Percentiles rank a stretch among this genome's conserved stretches.
Evolutionary conservation across 2,329 filamentous ascomycete genomes (phyloP).

Genomic region (Phialophora chinensis): DNA sequence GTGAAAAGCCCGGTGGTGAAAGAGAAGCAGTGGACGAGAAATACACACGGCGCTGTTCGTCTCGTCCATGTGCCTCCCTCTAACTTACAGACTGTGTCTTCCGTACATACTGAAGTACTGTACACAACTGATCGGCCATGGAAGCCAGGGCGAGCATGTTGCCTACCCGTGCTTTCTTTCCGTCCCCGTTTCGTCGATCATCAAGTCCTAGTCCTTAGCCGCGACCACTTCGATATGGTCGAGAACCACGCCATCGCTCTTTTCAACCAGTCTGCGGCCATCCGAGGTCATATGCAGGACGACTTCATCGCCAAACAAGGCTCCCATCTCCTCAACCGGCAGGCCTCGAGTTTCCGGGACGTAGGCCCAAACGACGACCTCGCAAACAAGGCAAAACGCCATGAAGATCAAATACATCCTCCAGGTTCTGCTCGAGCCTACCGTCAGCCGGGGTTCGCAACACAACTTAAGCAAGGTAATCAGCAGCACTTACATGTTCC

Average conservation of each 20-base stretch:
- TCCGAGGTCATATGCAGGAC: slow-evolving; percentile 26
- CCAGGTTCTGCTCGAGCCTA: slow-evolving; percentile 19
- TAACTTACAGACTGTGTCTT: not conserved
- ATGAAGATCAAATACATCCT: slow-evolving; percentile 41
- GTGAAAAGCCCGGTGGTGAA: not conserved
- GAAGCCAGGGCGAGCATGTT: not conserved
- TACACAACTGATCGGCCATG: not conserved
- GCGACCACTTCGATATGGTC: slow-evolving; percentile 16
- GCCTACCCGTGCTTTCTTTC: not conserved
- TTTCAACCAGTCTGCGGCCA: slow-evolving; percentile 26
- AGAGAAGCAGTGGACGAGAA: not conserved
- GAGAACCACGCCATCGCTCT: slow-evolving; percentile 13
- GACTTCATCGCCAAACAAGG: slow-evolving; percentile 40
- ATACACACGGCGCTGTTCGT: not conserved
- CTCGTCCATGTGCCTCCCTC: not conserved
- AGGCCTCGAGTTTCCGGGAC: slow-evolving; percentile 44
- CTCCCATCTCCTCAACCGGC: slow-evolving; percentile 48
- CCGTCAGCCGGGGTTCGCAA: not conserved
- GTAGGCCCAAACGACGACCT: slow-evolving; percentile 27
- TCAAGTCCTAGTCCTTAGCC: not conserved
- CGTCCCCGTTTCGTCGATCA: not conserved
- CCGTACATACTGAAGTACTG: not conserved
- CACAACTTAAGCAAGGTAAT: not conserved
- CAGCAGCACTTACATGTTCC: slow-evolving; percentile 25
- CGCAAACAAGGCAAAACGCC: slow-evolving; percentile 18